Evolutionary conservation across 2,329 filamentous ascomycete species (phyloP).

Genomic region (Cladophialophora chaetospira): DNA sequence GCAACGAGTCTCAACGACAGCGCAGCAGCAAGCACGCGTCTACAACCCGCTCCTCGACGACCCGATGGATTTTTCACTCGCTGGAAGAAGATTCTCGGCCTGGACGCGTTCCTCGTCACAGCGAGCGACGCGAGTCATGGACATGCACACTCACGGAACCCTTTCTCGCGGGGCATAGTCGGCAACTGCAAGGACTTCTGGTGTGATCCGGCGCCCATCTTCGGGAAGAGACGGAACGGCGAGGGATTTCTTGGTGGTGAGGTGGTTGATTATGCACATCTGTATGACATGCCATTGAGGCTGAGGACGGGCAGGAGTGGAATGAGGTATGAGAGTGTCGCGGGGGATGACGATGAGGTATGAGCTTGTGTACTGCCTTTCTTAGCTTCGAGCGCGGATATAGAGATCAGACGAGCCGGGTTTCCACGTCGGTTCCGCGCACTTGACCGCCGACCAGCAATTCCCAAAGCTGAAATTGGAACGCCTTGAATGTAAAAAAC

Average conservation of each 20-base stretch:
- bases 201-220: conserved; percentile 83
- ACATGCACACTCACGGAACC: conserved; percentile 62
- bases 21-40: conserved; percentile 28
- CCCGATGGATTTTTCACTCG: conserved; percentile 70
- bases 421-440: too few relatives aligned
- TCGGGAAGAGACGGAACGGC: conserved; percentile 73
- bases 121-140: conserved; percentile 67
- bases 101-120: conserved; percentile 92
- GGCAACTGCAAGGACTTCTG: conserved; percentile 96
- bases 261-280: conserved; percentile 78
- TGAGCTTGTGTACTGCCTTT: conserved; percentile 13
- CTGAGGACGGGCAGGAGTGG: conserved; percentile 59
- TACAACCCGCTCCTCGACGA: conserved; percentile 57
- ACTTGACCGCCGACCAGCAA: too few relatives aligned
- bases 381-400: not conserved
- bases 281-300: conserved; percentile 81
- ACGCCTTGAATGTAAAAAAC: not conserved
- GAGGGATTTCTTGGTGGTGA: conserved; percentile 65
- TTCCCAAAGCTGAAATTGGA: not conserved
- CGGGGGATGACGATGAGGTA: conserved; percentile 36
- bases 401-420: too few relatives aligned
- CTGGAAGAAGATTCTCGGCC: conserved; percentile 81
- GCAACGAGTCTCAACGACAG: conserved; percentile 39
- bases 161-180: conserved; percentile 80
- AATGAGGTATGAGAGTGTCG: conserved; percentile 61